Evolutionary conservation across 2,329 filamentous ascomycete species (phyloP), one percentile per base, ranked within the genome.

Genomic region (Emericellopsis cladophorae): DNA sequence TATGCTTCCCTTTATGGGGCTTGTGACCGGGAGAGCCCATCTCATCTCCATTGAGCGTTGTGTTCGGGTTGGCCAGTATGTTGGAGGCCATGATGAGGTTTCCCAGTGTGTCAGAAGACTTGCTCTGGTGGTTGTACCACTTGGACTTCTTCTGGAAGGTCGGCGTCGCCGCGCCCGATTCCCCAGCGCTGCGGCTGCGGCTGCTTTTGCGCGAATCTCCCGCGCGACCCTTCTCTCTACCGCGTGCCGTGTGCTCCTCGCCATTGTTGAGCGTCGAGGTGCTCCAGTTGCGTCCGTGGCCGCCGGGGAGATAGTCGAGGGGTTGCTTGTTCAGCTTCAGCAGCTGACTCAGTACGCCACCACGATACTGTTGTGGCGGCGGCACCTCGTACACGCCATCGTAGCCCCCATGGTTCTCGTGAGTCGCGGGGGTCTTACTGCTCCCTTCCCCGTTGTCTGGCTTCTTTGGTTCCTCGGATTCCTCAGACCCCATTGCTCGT

Each of bases 31-130:
- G 15, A 4, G 29, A 21, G 24, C n/a, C 21, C 22, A 29, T 40
- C 18, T 24, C 31, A 8, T 40, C 39, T 18, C 21, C n/a, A 44
- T 60, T 57, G 29, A 47, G 44, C 33, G 45, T 33, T 8, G 42
- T 46, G 36, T 49, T 53, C 24, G 57, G 60, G 36, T 61, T 62
- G 7, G 62, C 64, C 12, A 67, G 57, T 43, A 50, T 58, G 4
- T 61, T 60, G 1, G 67, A 68, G n/a, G 67, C 67, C 41, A 63
- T 65, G 10, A 68, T 61, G 31, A 70, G 57, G 38, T 65, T 70
- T 45, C 62, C 59, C 21, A 70, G 54, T 0, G 67, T 70, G 21
- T 69, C 66, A 35, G 61, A 59, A 1, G 67, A 69, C 7, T 58
- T 60, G 45, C 66, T 65, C 48, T 66, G 60, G 26, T 29, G 26